Evolutionary conservation across 306 rosid species (phyloP), one percentile per base, ranked within the genome.

Genomic region (Vigna radiata): DNA sequence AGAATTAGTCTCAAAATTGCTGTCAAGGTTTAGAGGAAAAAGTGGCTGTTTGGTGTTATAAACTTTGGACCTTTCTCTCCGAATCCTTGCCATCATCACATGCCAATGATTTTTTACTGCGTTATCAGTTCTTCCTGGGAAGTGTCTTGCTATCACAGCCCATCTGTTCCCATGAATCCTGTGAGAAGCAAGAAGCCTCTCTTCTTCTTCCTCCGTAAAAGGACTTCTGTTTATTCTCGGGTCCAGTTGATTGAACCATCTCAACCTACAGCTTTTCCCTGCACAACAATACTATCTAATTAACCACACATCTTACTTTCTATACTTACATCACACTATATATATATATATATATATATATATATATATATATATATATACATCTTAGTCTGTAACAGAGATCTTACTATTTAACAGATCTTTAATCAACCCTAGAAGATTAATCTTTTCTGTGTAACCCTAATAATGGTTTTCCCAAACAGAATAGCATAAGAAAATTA

Each of bases 81-180:
- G 83, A 29, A 82, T 83, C 55, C 98, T 83, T 1, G 98, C 97
- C 97, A 92, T 92, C 86, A 92, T 92, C 7, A 95, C 98, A 64
- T 95, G 98, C 97, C 98, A 95, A 59, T 95, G 98, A 66, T 95
- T 95, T 86, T 95, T 95, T 15, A 95, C 97, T 1, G 98, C 98
- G 25, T 95, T 95, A 60, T 95, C 97, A 14, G 98, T 95, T 8
- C 98, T 70, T 50, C 98, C 97, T 0, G 98, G 98, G 63, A 95
- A 95, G 10, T 87, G 91, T 84, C 98, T 88, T 4, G 98, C 97
- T 55, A 95, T 95, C 2, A 95, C 87, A 1, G 98, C 91, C 98
- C 98, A 95, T 81, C 97, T 73, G 16, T 92, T 95, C 0, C 98
- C 98, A 39, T 95, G 97, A 70, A 92, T 78, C 8, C 88, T 16